Conservation (phyloP, 352 stramenopile genomes). For the Phytophthora pseudosyringae region DNA sequence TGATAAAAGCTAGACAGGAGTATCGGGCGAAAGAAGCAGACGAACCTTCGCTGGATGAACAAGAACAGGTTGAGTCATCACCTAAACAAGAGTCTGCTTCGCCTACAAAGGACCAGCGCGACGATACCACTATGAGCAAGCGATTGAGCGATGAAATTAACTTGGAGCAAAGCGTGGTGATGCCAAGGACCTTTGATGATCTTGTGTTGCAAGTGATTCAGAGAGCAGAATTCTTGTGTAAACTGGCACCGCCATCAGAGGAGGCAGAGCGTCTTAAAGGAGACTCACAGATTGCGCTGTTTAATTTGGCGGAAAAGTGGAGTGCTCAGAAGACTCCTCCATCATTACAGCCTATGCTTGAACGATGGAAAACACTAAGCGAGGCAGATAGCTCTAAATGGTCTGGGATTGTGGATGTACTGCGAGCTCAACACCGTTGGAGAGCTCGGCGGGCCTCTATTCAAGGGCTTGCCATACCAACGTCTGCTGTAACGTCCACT, state of each 20-base stretch:
- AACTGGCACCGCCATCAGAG: slow-evolving; percentile 76
- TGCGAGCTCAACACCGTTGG: slow-evolving; percentile 78
- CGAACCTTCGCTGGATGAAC: slow-evolving; percentile 28
- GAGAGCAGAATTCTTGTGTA: slow-evolving; percentile 76
- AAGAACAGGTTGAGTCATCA: not conserved
- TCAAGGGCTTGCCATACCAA: slow-evolving; percentile 17
- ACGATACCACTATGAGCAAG: not conserved
- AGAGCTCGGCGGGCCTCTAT: slow-evolving; percentile 62
- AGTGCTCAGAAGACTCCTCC: slow-evolving; percentile 82
- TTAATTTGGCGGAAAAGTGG: slow-evolving; percentile 89
- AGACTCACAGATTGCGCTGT: slow-evolving; percentile 78
- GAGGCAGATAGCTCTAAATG: slow-evolving; percentile 86
- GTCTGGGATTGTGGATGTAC: slow-evolving; percentile 84
- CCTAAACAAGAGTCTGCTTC: not conserved
- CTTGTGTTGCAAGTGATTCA: slow-evolving; percentile 71
- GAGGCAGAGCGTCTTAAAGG: slow-evolving; percentile 64
- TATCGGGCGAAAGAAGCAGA: slow-evolving; percentile 71
- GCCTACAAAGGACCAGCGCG: not conserved
- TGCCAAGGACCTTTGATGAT: slow-evolving; percentile 74
- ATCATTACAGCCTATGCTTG: slow-evolving; percentile 86
- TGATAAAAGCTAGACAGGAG: slow-evolving; percentile 84
- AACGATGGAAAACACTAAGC: slow-evolving; percentile 80
- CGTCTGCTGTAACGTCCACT: not conserved
- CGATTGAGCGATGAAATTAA: slow-evolving; percentile 38
- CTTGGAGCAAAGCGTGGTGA: slow-evolving; percentile 64